Evolutionary conservation across 75 land plant genomes (phyloP).

Genomic region (Pinus albicaulis): DNA sequence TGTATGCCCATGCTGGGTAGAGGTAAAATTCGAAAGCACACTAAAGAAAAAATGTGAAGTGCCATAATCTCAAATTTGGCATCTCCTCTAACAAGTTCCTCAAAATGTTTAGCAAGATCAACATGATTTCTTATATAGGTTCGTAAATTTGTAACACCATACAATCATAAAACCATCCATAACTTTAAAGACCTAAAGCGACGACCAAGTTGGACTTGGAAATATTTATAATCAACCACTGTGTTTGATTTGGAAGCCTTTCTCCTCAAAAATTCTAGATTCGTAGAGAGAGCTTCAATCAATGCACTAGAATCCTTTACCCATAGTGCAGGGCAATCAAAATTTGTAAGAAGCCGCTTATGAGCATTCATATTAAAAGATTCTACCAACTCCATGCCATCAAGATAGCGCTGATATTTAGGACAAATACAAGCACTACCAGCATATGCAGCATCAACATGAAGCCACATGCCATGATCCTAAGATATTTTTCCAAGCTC

Average conservation of each 20-base stretch:
- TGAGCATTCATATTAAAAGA: conserved; percentile 91
- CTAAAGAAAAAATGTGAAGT: no score
- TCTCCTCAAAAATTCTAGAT: conserved; percentile 72
- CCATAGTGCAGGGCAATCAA: conserved; percentile 87
- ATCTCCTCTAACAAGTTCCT: conserved; percentile 53
- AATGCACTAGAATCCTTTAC: conserved; percentile 73
- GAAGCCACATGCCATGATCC: conserved; percentile 74
- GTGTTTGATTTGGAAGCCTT: conserved; percentile 60
- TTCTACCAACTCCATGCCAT: conserved; percentile 86
- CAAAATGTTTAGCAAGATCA: conserved; percentile 64
- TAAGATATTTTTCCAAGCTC: conserved; percentile 5
- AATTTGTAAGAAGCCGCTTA: conserved; percentile 89
- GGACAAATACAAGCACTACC: conserved; percentile 94
- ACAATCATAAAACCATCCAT: conserved; percentile 80
- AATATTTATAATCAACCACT: conserved; percentile 89
- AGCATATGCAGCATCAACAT: conserved; percentile 91
- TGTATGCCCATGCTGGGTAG: no score
- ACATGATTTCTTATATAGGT: conserved; percentile 68
- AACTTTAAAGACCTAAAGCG: conserved; percentile 74
- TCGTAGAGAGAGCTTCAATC: conserved; percentile 64
- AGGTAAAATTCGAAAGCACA: no score
- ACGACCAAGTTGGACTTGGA: conserved; percentile 86
- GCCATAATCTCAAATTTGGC: no score
- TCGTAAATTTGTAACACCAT: conserved; percentile 72
- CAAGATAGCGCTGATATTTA: conserved; percentile 69